These are phyloP conservation scores for Wickerhamiella sergipiensis DNA, from an alignment of 805 yeast species.

Conservation along the genomic window DNA sequence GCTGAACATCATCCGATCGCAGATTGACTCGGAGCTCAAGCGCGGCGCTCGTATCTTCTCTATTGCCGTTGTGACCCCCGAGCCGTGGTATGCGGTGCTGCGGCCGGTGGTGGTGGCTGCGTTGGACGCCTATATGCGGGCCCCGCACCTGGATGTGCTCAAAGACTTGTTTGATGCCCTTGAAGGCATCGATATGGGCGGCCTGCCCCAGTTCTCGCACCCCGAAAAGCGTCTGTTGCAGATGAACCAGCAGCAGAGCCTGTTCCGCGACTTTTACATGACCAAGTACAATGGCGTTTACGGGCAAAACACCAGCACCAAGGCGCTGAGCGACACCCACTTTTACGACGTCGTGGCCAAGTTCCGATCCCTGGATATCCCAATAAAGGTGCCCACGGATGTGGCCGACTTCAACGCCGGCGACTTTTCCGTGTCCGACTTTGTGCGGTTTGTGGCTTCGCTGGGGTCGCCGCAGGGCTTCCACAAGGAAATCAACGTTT, in stretches of 20 bases:
- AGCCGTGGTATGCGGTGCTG: constrained; percentile 40
- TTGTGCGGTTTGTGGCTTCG: constrained; percentile 20
- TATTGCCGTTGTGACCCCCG: constrained; percentile 42
- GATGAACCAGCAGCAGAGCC: constrained; percentile 3
- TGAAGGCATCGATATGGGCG: constrained; percentile 18
- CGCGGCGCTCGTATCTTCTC: constrained; percentile 52
- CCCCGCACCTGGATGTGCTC: constrained; percentile 15
- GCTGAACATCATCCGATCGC: constrained; percentile 42
- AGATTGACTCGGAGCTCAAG: constrained; percentile 29
- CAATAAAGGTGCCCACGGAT: constrained; percentile 23
- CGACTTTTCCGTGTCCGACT: constrained; percentile 17
- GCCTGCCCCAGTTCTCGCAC: constrained; percentile 19
- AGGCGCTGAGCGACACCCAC: constrained; percentile 18
- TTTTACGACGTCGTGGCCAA: constrained; percentile 20
- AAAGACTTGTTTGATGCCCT: constrained; percentile 20
- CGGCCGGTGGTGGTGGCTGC: constrained; percentile 44
- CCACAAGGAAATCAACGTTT: constrained; percentile 33
- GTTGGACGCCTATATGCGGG: constrained; percentile 34
- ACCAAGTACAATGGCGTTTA: neutral
- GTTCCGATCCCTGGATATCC: constrained; percentile 20
- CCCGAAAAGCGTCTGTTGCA: constrained; percentile 20
- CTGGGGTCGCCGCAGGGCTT: constrained; percentile 12
- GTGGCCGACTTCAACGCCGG: constrained; percentile 22
- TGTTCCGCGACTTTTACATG: constrained; percentile 3
- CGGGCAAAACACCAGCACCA: neutral